Percentiles rank a stretch among this genome's conserved stretches.
Evolutionary conservation across 139 green algal genomes (phyloP).

Genomic region (Chlamydomonas sphaeroides): DNA sequence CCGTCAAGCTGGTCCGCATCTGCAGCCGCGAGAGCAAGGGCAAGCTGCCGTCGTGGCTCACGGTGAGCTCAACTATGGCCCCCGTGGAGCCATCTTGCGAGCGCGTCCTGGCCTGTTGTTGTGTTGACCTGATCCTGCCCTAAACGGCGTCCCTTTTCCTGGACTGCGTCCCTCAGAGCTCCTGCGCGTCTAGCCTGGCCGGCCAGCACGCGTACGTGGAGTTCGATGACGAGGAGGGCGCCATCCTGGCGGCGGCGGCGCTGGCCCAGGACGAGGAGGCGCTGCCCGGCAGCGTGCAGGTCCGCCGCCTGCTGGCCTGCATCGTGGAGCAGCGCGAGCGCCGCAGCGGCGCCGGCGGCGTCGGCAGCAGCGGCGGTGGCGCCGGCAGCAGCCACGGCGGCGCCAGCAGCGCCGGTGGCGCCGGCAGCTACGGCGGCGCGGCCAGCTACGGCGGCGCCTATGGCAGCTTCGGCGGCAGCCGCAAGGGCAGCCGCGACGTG

Average conservation of each 20-base stretch:
- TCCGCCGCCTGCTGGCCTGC: slow-evolving; percentile 21
- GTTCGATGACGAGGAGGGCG: slow-evolving; percentile 58
- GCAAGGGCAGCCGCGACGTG: slow-evolving; percentile 34
- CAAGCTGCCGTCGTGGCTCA: slow-evolving; percentile 65
- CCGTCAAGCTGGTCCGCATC: slow-evolving; percentile 65
- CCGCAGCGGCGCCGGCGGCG: neutral
- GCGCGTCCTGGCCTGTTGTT: too few relatives aligned
- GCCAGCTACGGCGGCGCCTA: neutral
- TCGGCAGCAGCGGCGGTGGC: neutral
- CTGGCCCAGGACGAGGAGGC: slow-evolving; percentile 37
- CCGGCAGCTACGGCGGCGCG: neutral
- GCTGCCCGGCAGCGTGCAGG: neutral
- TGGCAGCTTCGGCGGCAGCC: neutral
- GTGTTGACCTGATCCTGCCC: too few relatives aligned
- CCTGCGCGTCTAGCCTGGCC: slow-evolving; percentile 1
- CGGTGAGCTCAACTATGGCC: too few relatives aligned
- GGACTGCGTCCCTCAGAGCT: slow-evolving; percentile 4
- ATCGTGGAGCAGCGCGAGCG: slow-evolving; percentile 36
- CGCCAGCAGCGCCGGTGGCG: slow-evolving; percentile 6
- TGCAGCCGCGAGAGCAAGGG: slow-evolving; percentile 59
- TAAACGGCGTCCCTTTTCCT: too few relatives aligned
- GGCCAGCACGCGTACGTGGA: slow-evolving; percentile 60
- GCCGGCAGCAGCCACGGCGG: neutral
- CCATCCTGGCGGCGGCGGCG: slow-evolving; percentile 34
- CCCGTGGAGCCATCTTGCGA: too few relatives aligned